Evolutionary conservation across 345 rosid species (phyloP).

Genomic region (Populus ilicifolia): DNA sequence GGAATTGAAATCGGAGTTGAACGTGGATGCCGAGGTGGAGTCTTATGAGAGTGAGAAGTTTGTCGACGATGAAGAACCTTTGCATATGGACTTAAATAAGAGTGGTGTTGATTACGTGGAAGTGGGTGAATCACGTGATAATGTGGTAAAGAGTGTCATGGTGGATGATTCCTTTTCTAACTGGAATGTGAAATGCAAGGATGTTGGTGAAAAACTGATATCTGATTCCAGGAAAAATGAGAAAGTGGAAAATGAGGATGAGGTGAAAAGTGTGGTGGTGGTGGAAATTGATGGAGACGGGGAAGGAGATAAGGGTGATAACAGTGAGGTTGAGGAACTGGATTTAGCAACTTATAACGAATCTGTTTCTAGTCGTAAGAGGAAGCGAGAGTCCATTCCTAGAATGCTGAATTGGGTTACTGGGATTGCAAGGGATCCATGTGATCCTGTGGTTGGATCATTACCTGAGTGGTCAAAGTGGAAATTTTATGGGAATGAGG

Average conservation of each 20-base stretch:
- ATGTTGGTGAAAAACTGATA: conserved; percentile 3
- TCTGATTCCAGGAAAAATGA: conserved; percentile 17
- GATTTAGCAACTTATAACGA: conserved; percentile 13
- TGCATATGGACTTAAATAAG: conserved; percentile 18
- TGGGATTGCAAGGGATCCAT: conserved; percentile 61
- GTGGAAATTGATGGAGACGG: conserved; percentile 13
- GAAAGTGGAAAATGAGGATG: conserved; percentile 15
- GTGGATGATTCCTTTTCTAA: conserved; percentile 8
- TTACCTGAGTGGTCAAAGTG: conserved; percentile 71
- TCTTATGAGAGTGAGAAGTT: conserved; percentile 27
- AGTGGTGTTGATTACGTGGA: conserved; percentile 16
- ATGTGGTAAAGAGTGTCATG: conserved; percentile 22
- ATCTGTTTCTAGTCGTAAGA: conserved; percentile 30
- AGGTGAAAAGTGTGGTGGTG: conserved; percentile 18
- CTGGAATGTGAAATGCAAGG: conserved; percentile 14
- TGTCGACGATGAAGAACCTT: conserved; percentile 24
- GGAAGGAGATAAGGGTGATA: conserved; percentile 3
- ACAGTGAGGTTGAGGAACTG: conserved; percentile 13
- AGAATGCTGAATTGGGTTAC: conserved; percentile 58
- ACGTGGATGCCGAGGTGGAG: conserved; percentile 14
- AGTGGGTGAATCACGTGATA: conserved; percentile 20
- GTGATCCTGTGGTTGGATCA: conserved; percentile 35
- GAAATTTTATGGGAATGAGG: conserved; percentile 53
- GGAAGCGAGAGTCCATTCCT: conserved; percentile 46
- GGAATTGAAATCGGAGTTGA: conserved; percentile 18